A percentile compares a stretch with the other conserved stretches of the same genome.
Conservation (phyloP, 1,284 basidiomycete genomes). For the Mycena citricolor region DNA sequence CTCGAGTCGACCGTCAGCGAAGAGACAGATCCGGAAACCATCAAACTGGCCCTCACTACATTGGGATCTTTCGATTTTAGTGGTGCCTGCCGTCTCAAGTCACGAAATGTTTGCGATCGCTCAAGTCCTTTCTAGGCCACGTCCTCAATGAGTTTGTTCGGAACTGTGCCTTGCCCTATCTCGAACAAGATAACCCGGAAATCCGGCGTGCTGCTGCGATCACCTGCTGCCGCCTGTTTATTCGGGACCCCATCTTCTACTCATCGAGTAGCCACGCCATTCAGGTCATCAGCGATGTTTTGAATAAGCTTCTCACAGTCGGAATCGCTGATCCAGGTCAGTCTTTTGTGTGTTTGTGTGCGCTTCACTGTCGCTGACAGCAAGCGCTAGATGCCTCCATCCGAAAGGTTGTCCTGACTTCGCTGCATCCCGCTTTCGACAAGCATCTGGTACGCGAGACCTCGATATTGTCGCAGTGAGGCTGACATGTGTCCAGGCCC, state of each 20-base stretch:
- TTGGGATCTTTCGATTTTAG: conserved; percentile 95
- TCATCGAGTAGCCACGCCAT: conserved; percentile 97
- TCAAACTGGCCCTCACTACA: conserved; percentile 86
- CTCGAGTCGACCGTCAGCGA: conserved; percentile 31
- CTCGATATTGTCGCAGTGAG: background rate
- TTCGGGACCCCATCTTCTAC: conserved; percentile 94
- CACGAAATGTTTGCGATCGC: background rate
- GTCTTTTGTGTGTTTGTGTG: conserved; percentile 38
- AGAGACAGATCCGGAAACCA: conserved; percentile 72
- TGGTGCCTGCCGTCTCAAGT: conserved; percentile 86
- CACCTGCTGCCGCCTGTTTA: conserved; percentile 90
- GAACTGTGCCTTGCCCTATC: conserved; percentile 87
- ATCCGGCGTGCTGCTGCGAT: conserved; percentile 90
- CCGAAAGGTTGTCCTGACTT: conserved; percentile 84
- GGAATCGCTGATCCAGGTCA: conserved; percentile 95
- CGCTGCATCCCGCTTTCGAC: conserved; percentile 93
- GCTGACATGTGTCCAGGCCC: conserved; percentile 52
- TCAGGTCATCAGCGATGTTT: conserved; percentile 96
- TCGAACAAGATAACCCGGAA: conserved; percentile 91
- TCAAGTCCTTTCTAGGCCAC: conserved; percentile 57
- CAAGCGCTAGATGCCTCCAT: conserved; percentile 69
- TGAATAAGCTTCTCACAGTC: conserved; percentile 95
- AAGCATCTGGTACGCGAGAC: conserved; percentile 66
- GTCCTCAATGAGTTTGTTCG: conserved; percentile 97
- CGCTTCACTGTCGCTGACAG: conserved; percentile 7